Evolutionary conservation across 192 early-diverging fungal species (phyloP).

Genomic region (Umbelopsis ramanniana): DNA sequence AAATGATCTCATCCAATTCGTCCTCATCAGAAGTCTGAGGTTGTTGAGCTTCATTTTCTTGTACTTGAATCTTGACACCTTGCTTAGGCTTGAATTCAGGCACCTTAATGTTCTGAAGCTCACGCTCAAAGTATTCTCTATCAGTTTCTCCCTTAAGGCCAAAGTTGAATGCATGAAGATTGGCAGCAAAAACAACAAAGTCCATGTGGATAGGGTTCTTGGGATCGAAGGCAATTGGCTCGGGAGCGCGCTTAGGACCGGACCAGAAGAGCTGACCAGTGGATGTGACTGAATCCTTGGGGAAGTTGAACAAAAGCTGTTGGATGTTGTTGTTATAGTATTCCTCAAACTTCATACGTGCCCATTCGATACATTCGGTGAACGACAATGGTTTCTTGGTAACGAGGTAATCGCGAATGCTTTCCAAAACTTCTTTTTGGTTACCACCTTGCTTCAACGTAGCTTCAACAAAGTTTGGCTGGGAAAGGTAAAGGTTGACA

Average conservation of each 20-base stretch:
- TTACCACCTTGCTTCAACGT: slow-evolving; percentile 78
- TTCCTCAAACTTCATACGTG: slow-evolving; percentile 91
- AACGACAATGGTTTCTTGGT: slow-evolving; percentile 83
- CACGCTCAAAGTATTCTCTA: slow-evolving; percentile 66
- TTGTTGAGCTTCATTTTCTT: slow-evolving; percentile 80
- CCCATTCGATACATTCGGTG: slow-evolving; percentile 93
- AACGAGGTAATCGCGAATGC: slow-evolving; percentile 76
- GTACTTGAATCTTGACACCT: slow-evolving; percentile 96
- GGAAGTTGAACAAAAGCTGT: slow-evolving; percentile 98
- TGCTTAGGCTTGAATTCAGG: slow-evolving; percentile 86
- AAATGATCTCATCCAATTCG: slow-evolving; percentile 66
- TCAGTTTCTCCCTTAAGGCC: slow-evolving; percentile 86
- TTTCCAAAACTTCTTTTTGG: slow-evolving; percentile 79
- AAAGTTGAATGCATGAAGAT: slow-evolving; percentile 96
- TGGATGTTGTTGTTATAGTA: slow-evolving; percentile 89
- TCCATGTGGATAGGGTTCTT: slow-evolving; percentile 78
- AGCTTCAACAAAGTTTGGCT: slow-evolving; percentile 81
- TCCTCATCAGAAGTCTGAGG: slow-evolving; percentile 50
- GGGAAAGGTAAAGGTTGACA: slow-evolving; percentile 91
- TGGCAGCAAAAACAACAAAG: slow-evolving; percentile 90
- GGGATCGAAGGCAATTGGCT: slow-evolving; percentile 79
- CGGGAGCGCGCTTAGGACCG: slow-evolving; percentile 94
- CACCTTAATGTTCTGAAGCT: slow-evolving; percentile 65
- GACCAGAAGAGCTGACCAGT: slow-evolving; percentile 96
- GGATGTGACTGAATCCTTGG: slow-evolving; percentile 88